Conservation (phyloP, 345 rosid species). For the Kernera saxatilis region DNA sequence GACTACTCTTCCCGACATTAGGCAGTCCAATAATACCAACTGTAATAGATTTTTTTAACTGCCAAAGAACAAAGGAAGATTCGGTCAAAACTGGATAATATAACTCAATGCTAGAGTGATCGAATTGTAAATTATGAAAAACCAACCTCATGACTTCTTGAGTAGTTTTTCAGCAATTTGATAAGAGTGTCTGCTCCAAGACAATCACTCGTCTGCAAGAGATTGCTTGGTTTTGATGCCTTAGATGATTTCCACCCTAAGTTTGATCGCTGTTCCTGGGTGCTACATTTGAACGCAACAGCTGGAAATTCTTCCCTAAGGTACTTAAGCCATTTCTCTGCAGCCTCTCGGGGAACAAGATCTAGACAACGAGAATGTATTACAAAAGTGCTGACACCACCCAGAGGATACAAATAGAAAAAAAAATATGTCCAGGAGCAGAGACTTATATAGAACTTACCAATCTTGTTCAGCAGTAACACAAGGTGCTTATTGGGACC, state of each 20-base stretch:
- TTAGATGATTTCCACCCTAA: conserved; percentile 89
- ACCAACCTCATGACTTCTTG: conserved; percentile 86
- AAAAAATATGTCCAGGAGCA: background rate
- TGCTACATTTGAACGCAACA: conserved; percentile 94
- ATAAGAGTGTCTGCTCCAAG: conserved; percentile 95
- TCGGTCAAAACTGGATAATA: background rate
- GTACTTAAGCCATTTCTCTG: conserved; percentile 90
- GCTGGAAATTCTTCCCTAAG: conserved; percentile 95
- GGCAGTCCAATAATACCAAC: conserved; percentile 93
- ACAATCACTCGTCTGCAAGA: conserved; percentile 90
- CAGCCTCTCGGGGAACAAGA: conserved; percentile 98
- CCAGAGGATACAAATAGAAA: background rate
- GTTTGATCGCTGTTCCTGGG: conserved; percentile 88
- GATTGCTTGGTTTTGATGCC: conserved; percentile 56
- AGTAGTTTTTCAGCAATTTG: conserved; percentile 85
- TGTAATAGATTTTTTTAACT: conserved; percentile 90
- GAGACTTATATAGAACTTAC: conserved; percentile 30
- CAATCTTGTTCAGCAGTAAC: conserved; percentile 85
- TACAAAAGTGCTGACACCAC: background rate
- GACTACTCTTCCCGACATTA: conserved; percentile 98
- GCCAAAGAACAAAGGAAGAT: conserved; percentile 22
- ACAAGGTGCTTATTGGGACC: conserved; percentile 83
- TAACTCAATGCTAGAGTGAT: background rate
- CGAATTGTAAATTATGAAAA: background rate
- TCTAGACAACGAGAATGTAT: conserved; percentile 36